These are phyloP conservation scores for Selaginella moellendorffii DNA, from an alignment of 75 land plant species.

Conservation along the genomic window DNA sequence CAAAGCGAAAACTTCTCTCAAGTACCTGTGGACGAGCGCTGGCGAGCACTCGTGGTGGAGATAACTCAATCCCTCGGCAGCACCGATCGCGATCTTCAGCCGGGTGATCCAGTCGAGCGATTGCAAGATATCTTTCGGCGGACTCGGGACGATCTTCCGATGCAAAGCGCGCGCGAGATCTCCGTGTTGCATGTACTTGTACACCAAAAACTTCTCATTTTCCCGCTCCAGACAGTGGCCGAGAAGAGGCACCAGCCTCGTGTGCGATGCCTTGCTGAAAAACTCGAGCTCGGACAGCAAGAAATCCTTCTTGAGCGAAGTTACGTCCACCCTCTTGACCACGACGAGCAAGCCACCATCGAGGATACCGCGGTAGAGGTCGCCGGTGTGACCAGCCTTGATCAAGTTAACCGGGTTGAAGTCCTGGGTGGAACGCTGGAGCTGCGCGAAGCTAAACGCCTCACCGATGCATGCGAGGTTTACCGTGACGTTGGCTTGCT, in stretches of 20 bases:
- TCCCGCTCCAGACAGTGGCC: conserved; percentile 83
- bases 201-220: conserved; percentile 71
- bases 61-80: conserved; percentile 67
- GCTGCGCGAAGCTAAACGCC: conserved; percentile 49
- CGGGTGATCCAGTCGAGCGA: conserved; percentile 91
- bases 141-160: conserved; percentile 27
- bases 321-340: conserved; percentile 54
- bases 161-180: conserved; percentile 62
- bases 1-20: background rate
- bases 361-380: conserved; percentile 50
- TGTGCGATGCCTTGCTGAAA: conserved; percentile 48
- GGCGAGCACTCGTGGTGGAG: conserved; percentile 84
- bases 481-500: conserved; percentile 16
- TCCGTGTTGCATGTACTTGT: conserved; percentile 68
- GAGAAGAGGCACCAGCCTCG: conserved; percentile 61
- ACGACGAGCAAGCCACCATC: conserved; percentile 50
- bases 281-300: conserved; percentile 58
- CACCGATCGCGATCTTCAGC: conserved; percentile 77
- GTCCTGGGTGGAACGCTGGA: conserved; percentile 48
- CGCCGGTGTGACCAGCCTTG: conserved; percentile 83
- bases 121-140: conserved; percentile 46
- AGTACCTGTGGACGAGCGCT: conserved; percentile 85
- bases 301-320: conserved; percentile 37
- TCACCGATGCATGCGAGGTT: conserved; percentile 57
- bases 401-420: conserved; percentile 55